Conservation (phyloP, 768 basidiomycete species). For the Clathrus columnatus region DNA sequence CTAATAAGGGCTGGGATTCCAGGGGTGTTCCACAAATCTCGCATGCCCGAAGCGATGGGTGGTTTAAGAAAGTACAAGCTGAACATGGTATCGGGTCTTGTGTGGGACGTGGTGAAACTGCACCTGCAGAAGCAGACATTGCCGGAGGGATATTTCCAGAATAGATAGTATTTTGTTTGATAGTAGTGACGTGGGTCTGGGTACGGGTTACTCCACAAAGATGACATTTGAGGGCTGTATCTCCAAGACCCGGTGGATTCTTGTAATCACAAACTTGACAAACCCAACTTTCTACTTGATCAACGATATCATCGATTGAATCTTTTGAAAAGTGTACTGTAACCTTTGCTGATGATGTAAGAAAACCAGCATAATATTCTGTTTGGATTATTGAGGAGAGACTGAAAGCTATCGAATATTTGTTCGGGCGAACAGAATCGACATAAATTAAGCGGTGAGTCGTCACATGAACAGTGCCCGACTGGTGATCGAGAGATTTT, state of each 20-base stretch:
- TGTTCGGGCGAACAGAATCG: slow-evolving; percentile 27
- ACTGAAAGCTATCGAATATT: slow-evolving; percentile 57
- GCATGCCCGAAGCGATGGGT: slow-evolving; percentile 60
- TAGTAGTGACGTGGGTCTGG: not conserved
- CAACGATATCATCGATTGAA: slow-evolving; percentile 12
- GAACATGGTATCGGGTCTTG: slow-evolving; percentile 52
- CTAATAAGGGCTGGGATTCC: slow-evolving; percentile 12
- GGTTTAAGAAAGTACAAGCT: slow-evolving; percentile 90
- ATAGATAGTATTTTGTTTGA: not conserved
- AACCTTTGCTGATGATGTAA: slow-evolving; percentile 83
- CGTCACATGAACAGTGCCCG: slow-evolving; percentile 63
- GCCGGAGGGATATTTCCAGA: slow-evolving; percentile 11
- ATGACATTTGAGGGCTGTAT: slow-evolving; percentile 1
- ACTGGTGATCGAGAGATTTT: slow-evolving; percentile 74
- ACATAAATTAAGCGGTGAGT: slow-evolving; percentile 84
- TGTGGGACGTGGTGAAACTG: slow-evolving; percentile 25
- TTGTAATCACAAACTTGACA: slow-evolving; percentile 84
- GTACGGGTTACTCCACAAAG: slow-evolving; percentile 9
- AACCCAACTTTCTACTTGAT: slow-evolving; percentile 41
- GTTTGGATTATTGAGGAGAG: slow-evolving; percentile 63
- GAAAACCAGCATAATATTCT: slow-evolving; percentile 83
- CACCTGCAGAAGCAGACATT: slow-evolving; percentile 20
- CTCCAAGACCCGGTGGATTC: slow-evolving; percentile 54
- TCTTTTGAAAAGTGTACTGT: slow-evolving; percentile 54
- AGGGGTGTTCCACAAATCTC: slow-evolving; percentile 81